These are phyloP conservation scores for Rhizophagus clarus DNA, from an alignment of 192 early-diverging fungal genomes.

Conservation along the genomic window DNA sequence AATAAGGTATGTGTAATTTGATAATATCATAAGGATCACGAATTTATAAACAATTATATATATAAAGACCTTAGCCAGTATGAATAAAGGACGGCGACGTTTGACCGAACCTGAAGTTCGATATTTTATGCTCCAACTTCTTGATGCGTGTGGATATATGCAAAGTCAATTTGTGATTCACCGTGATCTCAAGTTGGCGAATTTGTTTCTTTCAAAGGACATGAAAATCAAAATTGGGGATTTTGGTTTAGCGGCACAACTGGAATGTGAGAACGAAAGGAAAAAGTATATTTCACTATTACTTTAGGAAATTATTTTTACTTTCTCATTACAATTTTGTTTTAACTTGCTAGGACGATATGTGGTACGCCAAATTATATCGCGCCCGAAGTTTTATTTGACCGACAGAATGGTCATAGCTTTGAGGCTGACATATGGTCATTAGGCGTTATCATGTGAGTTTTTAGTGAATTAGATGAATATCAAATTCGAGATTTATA, in stretches of 20 bases:
- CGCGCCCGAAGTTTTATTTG: conserved; percentile 93
- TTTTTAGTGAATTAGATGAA: neutral
- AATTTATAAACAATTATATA: neutral
- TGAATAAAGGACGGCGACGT: conserved; percentile 75
- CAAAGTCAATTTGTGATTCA: conserved; percentile 84
- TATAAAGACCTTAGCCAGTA: conserved; percentile 78
- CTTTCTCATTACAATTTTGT: neutral
- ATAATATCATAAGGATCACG: neutral
- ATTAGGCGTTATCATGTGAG: conserved; percentile 84
- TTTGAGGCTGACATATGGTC: conserved; percentile 97
- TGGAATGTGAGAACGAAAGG: conserved; percentile 79
- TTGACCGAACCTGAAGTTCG: conserved; percentile 90
- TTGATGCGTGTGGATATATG: conserved; percentile 80
- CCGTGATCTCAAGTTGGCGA: conserved; percentile 94
- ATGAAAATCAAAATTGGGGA: conserved; percentile 92
- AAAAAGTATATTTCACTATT: conserved; percentile 69
- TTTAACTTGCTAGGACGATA: conserved; percentile 65
- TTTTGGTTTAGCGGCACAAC: conserved; percentile 89
- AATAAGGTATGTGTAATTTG: conserved; percentile 58
- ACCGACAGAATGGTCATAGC: conserved; percentile 78
- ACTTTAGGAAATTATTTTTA: neutral
- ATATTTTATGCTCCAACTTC: conserved; percentile 82
- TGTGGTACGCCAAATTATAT: conserved; percentile 98
- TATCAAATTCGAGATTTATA: too few relatives aligned
- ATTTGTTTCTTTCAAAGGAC: conserved; percentile 80